Conservation (phyloP, 1,284 basidiomycete species). For the Erythrobasidium hasegawianum region DNA sequence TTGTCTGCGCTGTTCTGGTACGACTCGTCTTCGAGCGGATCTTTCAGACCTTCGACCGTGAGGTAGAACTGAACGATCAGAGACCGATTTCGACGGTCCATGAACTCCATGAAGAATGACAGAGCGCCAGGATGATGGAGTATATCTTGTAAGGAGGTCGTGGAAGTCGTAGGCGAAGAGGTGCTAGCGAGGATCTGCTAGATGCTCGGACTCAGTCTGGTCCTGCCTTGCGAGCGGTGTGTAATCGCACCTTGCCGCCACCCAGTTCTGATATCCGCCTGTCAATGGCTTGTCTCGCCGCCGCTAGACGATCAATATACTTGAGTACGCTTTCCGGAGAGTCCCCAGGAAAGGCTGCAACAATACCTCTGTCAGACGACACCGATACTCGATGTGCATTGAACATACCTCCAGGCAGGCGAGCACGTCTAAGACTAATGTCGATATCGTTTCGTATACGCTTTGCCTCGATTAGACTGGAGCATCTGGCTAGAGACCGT, state of each 20-base stretch:
- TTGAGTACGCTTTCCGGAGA: constrained; percentile 77
- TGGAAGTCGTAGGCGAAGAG: not conserved
- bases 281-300: constrained; percentile 79
- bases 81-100: constrained; percentile 82
- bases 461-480: constrained; percentile 78
- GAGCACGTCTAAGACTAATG: constrained; percentile 15
- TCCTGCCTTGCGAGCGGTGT: not conserved
- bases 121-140: constrained; percentile 81
- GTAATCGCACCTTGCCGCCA: constrained; percentile 54
- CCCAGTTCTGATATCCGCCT: constrained; percentile 75
- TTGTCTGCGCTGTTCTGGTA: not conserved
- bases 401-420: constrained; percentile 10
- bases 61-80: constrained; percentile 94
- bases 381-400: not conserved
- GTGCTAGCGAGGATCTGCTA: not conserved
- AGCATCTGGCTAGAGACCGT: constrained; percentile 72
- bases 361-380: not conserved
- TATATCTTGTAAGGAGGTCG: constrained; percentile 61
- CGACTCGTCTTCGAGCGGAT: constrained; percentile 69
- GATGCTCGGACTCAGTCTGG: not conserved
- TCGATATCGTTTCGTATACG: constrained; percentile 73
- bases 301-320: constrained; percentile 81
- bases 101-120: constrained; percentile 95
- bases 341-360: constrained; percentile 54
- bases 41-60: constrained; percentile 93